Base-by-base conservation (phyloP, 192 early-diverging fungal species). In the Umbelopsis ramanniana region DNA sequence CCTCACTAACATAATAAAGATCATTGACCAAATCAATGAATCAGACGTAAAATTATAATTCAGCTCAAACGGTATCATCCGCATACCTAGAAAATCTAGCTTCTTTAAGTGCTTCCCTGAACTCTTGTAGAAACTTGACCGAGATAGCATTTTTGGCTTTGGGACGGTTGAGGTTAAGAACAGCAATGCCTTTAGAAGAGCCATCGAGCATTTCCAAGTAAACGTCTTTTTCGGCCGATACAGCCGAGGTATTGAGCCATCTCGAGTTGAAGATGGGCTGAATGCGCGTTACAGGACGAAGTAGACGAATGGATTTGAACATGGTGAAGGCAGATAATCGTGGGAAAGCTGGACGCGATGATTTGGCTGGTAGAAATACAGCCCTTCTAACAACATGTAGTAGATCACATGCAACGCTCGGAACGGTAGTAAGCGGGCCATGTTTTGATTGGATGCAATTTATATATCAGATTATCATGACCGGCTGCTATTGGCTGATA, bases 131-230 rank as follows among this genome's bases (percentile, higher is more conserved):
- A 24, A 98, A 81, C 47, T 86, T 87, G 26, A 86, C 81, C 3
- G 95, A 96, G n/a, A 98, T 78, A 10, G 97, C 97, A 78, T 98
- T 98, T 77, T 89, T 93, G 17, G 93, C 89, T 46, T 83, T 81
- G 37, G 97, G 95, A 12, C 96, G 86, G 81, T 96, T 93, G 69
- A 98, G 82, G 54, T 90, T 87, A 21, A 98, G 70, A 6, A 94
- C 86, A 15, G 88, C 76, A 71, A 98, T 97, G 21, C 95, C 96
- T 15, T 54, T 48, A 37, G 76, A 72, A 7, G 72, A 70, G 19
- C 79, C 83, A 33, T 68, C 38, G 3, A 82, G 63, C 12, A 76
- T 71, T 71, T 86, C 81, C 23, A 86, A 33, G 70, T 72, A 86
- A 46, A 78, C 81, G 24, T 84, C 81, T 66, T 79, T 81, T 53